A percentile compares a stretch with the other conserved stretches of the same genome.
These are phyloP conservation scores for Halophytophthora polymorphica DNA, from an alignment of 352 stramenopile genomes.

Conservation along the genomic window DNA sequence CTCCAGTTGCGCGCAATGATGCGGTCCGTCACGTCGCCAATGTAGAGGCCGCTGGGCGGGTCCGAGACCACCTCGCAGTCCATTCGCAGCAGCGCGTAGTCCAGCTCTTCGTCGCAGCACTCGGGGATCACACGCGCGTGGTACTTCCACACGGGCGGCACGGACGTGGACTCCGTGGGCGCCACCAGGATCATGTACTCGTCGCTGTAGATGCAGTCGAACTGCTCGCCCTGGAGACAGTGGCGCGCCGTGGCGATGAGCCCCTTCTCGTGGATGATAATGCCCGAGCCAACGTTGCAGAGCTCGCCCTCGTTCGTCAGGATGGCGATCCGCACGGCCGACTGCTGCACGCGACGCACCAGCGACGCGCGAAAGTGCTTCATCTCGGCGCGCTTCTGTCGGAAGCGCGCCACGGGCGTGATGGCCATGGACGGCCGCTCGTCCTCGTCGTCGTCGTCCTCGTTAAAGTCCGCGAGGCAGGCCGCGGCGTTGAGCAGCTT, in stretches of 20 bases:
- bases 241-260: conserved; percentile 79
- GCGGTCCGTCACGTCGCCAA: conserved; percentile 84
- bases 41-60: conserved; percentile 82
- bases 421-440: conserved; percentile 69
- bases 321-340: conserved; percentile 80
- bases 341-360: conserved; percentile 83
- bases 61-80: conserved; percentile 85
- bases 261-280: conserved; percentile 81
- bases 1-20: conserved; percentile 85
- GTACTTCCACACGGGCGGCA: conserved; percentile 83
- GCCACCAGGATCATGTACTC: conserved; percentile 87
- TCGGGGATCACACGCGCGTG: conserved; percentile 76
- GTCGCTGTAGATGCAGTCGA: conserved; percentile 85
- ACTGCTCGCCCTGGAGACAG: conserved; percentile 81
- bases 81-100: conserved; percentile 80
- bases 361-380: conserved; percentile 85
- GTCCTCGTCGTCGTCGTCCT: conserved; percentile 68
- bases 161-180: conserved; percentile 76
- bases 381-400: conserved; percentile 78
- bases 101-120: conserved; percentile 81
- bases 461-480: conserved; percentile 79
- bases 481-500: conserved; percentile 83
- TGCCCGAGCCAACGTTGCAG: conserved; percentile 84
- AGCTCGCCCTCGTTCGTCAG: conserved; percentile 81
- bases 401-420: conserved; percentile 75